These are phyloP conservation scores for Chlorella vulgaris DNA, from an alignment of 139 green algal genomes.

Conservation along the genomic window DNA sequence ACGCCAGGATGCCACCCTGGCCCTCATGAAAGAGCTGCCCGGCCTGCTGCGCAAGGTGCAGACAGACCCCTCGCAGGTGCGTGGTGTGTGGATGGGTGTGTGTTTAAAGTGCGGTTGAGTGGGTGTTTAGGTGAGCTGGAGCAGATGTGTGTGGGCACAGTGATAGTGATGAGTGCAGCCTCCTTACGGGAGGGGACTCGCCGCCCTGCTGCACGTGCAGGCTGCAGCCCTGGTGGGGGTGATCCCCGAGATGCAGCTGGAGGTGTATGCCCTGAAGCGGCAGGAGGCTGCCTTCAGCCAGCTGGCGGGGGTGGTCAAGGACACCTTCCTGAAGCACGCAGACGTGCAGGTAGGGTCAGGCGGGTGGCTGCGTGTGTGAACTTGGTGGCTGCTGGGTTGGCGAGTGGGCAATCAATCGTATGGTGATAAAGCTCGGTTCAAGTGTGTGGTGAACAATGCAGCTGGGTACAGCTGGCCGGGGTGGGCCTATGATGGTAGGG, in stretches of 20 bases:
- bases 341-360: slow-evolving; percentile 17
- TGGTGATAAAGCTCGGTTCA: too few relatives aligned
- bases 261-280: slow-evolving; percentile 62
- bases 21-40: slow-evolving; percentile 52
- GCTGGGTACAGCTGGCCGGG: too few relatives aligned
- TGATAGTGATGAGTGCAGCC: too few relatives aligned
- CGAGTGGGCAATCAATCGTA: too few relatives aligned
- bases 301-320: slow-evolving; percentile 48
- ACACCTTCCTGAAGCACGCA: slow-evolving; percentile 48
- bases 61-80: slow-evolving; percentile 44
- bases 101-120: neutral
- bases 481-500: too few relatives aligned
- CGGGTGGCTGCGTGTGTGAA: neutral
- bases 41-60: slow-evolving; percentile 58
- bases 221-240: slow-evolving; percentile 53
- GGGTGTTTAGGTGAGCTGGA: too few relatives aligned
- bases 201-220: too few relatives aligned
- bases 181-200: too few relatives aligned
- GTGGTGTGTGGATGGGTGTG: neutral
- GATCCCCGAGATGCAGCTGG: slow-evolving; percentile 59
- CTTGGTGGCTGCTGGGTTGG: neutral
- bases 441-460: too few relatives aligned
- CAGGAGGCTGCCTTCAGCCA: slow-evolving; percentile 44
- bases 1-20: slow-evolving; percentile 60
- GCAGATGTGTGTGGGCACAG: too few relatives aligned